A percentile compares a stretch with the other conserved stretches of the same genome.
These are phyloP conservation scores for Dacryopinax primogenitus DNA, from an alignment of 768 basidiomycete genomes.

Conservation along the genomic window DNA sequence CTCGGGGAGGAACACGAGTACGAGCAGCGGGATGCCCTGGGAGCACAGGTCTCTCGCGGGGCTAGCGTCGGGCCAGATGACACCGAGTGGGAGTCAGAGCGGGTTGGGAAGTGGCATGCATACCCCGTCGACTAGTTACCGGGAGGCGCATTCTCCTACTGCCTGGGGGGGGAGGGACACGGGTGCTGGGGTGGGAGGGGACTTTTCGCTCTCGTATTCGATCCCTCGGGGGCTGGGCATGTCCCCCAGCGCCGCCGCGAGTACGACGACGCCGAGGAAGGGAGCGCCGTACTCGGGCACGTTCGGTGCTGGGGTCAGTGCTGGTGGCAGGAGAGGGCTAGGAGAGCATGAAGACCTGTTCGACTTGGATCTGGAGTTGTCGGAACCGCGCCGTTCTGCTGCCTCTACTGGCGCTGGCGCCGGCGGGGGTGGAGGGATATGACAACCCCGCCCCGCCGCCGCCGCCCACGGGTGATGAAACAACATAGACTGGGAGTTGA, in stretches of 20 bases:
- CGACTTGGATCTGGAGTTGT: too few species aligned
- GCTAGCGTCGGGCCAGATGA: not conserved
- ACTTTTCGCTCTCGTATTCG: not conserved
- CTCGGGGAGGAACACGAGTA: not conserved
- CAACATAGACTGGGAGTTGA: too few species aligned
- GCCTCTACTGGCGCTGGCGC: too few species aligned
- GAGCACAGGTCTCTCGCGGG: not conserved
- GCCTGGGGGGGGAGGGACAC: not conserved
- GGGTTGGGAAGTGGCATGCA: constrained; percentile 8
- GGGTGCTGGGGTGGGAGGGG: not conserved
- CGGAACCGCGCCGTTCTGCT: too few species aligned
- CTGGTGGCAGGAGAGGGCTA: too few species aligned
- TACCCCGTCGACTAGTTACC: not conserved
- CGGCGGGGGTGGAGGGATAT: too few species aligned
- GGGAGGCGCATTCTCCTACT: not conserved
- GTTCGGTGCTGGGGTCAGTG: too few species aligned
- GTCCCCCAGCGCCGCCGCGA: not conserved
- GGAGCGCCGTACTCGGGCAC: not conserved
- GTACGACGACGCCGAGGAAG: not conserved
- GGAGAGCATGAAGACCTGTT: too few species aligned
- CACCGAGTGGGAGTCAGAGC: not conserved
- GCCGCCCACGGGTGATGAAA: too few species aligned
- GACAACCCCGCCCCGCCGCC: too few species aligned
- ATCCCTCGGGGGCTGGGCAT: constrained; percentile 1
- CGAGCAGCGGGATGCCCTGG: constrained; percentile 11